Base-by-base conservation (phyloP, 2,329 filamentous ascomycete genomes). In the Coniella lustricola region DNA sequence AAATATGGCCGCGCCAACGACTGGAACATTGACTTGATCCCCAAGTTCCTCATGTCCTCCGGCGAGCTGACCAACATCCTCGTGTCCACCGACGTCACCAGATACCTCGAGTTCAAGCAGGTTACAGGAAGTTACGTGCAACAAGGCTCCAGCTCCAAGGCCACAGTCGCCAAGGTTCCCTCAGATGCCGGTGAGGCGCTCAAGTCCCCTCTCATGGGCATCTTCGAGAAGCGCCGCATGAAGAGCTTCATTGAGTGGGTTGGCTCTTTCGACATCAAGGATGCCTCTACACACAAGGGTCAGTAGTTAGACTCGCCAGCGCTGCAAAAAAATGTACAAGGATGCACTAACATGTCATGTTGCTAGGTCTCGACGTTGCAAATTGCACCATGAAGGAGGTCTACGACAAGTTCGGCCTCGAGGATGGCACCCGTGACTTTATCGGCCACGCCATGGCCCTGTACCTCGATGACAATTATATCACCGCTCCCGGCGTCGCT, bases 11-110 rank as follows among this genome's bases (percentile, higher is more conserved):
- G 93, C 52, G 76, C 84, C 66, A 96, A 96, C 73, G 91, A 97
- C 79, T 98, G 93, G 93, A 97, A 96, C 77, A 94, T 98, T 70
- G 94, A 98, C 67, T 80, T 98, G 54, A 90, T 98, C 42, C 91
- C 93, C 59, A 98, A 98, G 79, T 84, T 98, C 63, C 81, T 98
- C 68, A 97, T 98, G 90, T 90, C 91, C 52, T 95, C 94, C 55
- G 93, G 93, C 69, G 91, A 98, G 74, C 77, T 98, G 65, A 97
- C 91, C 67, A 97, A 97, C 73, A 96, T 98, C 64, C 83, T 98
- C 64, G 90, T 96, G 55, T 95, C 90, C 44, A 97, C 91, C 70
- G 90, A 96, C 60, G 86, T 90, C 57, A 90, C 86, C 61, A 77
- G 85, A 70, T 90, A 90, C 69, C 84, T 94, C 62, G 87, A 94